Evolutionary conservation across 306 rosid species (phyloP).

Genomic region (Ochetophila trinervis): DNA sequence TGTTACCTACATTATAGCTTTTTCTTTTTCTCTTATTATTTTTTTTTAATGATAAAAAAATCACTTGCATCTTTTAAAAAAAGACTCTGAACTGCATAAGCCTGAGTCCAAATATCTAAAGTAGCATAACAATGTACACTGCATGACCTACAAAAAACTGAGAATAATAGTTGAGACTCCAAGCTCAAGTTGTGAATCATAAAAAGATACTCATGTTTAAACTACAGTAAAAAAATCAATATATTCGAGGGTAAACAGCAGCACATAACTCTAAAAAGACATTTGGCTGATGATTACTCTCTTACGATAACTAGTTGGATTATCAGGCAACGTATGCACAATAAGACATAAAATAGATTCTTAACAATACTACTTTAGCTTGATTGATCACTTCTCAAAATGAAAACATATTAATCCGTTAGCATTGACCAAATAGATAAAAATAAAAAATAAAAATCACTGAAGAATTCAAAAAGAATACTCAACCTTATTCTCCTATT

Average conservation of each 20-base stretch:
- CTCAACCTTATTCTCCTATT: too few relatives aligned
- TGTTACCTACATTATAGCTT: neutral
- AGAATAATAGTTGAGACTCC: neutral
- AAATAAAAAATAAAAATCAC: too few relatives aligned
- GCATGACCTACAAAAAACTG: neutral
- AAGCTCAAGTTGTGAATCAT: neutral
- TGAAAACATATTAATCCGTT: too few relatives aligned
- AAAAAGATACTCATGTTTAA: neutral
- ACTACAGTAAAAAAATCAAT: neutral
- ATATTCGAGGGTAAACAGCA: neutral
- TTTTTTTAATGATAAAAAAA: neutral
- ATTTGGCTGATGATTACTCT: too few relatives aligned
- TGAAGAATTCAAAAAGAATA: too few relatives aligned
- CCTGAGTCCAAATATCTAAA: neutral
- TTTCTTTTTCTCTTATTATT: neutral
- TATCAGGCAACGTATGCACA: too few relatives aligned
- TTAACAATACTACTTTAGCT: too few relatives aligned
- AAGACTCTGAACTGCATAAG: neutral
- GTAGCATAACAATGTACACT: neutral
- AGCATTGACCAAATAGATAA: too few relatives aligned
- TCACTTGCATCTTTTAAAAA: neutral
- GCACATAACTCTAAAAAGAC: too few relatives aligned
- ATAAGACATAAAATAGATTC: too few relatives aligned
- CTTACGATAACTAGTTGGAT: too few relatives aligned
- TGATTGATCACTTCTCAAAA: too few relatives aligned